phyloP scores from a whole-genome alignment of 495 filamentous ascomycete species.

The Penicillium dipodomyicola region DNA sequence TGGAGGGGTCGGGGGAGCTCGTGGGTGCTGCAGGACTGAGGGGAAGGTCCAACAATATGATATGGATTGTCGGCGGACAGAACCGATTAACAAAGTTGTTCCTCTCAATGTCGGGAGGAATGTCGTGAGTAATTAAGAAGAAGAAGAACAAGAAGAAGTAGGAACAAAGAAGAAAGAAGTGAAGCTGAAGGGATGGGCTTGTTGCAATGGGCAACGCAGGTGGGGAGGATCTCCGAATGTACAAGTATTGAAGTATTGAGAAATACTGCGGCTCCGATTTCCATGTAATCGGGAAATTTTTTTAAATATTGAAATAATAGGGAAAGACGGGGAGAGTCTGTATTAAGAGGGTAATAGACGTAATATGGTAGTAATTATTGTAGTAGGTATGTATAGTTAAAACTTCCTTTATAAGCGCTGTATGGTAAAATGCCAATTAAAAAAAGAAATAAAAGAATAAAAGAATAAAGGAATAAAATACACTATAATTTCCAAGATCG shows the following conservation, averaged over 20 bases:
- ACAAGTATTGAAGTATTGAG: slow-evolving; percentile 19
- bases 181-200: slow-evolving; percentile 53
- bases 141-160: slow-evolving; percentile 18
- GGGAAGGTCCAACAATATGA: slow-evolving; percentile 5
- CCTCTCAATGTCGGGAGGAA: slow-evolving; percentile 1
- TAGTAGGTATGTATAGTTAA: background rate
- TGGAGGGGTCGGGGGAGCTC: slow-evolving; percentile 27
- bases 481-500: background rate
- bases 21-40: slow-evolving; percentile 23
- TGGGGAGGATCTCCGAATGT: slow-evolving; percentile 48
- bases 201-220: slow-evolving; percentile 54
- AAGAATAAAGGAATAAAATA: background rate
- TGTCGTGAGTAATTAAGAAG: slow-evolving; percentile 16
- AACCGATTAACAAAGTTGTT: background rate
- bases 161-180: slow-evolving; percentile 40
- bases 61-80: background rate
- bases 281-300: slow-evolving; percentile 2
- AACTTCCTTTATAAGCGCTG: slow-evolving; percentile 1
- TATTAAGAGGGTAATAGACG: background rate
- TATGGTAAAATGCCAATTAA: background rate
- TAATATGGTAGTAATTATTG: background rate
- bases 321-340: background rate
- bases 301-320: background rate
- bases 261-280: slow-evolving; percentile 6
- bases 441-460: background rate